Evolutionary conservation across 2,329 filamentous ascomycete species (phyloP), one percentile per base, ranked within the genome.

Genomic region (Ceratocystiopsis minuta): DNA sequence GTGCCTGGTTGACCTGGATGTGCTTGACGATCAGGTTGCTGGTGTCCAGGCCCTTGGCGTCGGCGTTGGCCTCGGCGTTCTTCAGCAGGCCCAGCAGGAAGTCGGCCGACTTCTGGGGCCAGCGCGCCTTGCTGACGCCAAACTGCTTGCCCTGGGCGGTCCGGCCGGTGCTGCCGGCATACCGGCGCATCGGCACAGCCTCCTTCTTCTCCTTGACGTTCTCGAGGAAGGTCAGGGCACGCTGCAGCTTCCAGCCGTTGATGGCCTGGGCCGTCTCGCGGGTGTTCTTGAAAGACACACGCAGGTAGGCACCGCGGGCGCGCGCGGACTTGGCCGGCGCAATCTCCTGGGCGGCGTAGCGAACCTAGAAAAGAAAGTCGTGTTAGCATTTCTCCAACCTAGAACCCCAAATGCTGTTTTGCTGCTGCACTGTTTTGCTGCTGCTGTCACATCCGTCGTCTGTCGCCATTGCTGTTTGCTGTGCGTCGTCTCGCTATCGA

Each of bases 1-100:
- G 90, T 57, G 90, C 92, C 77, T 98, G 90, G 84, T 98, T 98
- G 77, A 98, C 90, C 75, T 98, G 90, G 72, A 98, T 98, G 82
- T 95, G 92, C 84, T 95, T 95, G 72, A 98, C 83, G 63, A 96
- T 70, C 62, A 98, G 75, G 76, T 92, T 92, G 70, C 79, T 80
- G 62, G 87, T 96, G 70, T 98, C 86, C 60, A 94, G 84, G 60
- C 87, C 86, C 77, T 94, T 94, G 66, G 83, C 82, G 59, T 94
- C 87, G 64, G 86, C 86, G 68, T 94, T 94, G 71, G 86, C 79
- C 75, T 93, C 86, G 55, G 86, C 86, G 70, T 94, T 94, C 78
- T 87, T 90, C 58, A 98, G 83, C 58, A 98, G 85, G 62, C 81
- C 83, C 67, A 95, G 79, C 52, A 98, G 77, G 76, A 93, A 94